Conservation (phyloP, 2,329 filamentous ascomycete genomes). For the Hawksworthiomyces lignivorus region DNA sequence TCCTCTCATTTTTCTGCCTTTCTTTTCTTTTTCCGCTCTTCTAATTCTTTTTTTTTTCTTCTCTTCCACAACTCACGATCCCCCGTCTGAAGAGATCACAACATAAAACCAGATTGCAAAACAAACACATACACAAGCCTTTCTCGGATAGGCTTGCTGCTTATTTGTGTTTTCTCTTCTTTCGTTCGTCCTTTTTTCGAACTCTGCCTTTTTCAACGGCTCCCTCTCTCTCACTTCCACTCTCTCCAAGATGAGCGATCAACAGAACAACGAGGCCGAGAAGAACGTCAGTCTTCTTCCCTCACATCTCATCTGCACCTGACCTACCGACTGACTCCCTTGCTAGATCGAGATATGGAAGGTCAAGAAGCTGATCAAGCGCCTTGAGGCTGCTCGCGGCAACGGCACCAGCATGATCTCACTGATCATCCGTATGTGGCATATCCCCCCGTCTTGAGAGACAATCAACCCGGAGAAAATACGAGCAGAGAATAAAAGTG, state of each 20-base stretch:
- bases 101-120: too few species aligned
- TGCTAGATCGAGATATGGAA: slow-evolving; percentile 74
- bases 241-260: slow-evolving; percentile 66
- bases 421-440: slow-evolving; percentile 81
- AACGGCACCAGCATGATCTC: slow-evolving; percentile 99
- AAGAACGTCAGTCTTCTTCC: slow-evolving; percentile 63
- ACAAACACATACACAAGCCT: too few species aligned
- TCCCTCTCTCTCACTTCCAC: too few species aligned
- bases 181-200: too few species aligned
- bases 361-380: slow-evolving; percentile 99
- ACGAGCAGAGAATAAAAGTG: neutral
- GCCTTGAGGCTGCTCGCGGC: slow-evolving; percentile 90
- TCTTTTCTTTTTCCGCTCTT: neutral
- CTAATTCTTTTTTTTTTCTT: neutral
- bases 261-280: slow-evolving; percentile 86
- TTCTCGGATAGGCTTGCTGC: too few species aligned
- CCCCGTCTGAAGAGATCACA: too few species aligned
- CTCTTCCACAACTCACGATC: neutral
- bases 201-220: too few species aligned
- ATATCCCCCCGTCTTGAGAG: slow-evolving; percentile 11
- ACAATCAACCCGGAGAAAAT: neutral
- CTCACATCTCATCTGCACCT: slow-evolving; percentile 3
- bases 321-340: slow-evolving; percentile 3
- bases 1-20: neutral
- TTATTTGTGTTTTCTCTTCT: too few species aligned